These are phyloP conservation scores for Rhodomyrtus psidioides DNA, from an alignment of 441 rosid species.

Conservation along the genomic window DNA sequence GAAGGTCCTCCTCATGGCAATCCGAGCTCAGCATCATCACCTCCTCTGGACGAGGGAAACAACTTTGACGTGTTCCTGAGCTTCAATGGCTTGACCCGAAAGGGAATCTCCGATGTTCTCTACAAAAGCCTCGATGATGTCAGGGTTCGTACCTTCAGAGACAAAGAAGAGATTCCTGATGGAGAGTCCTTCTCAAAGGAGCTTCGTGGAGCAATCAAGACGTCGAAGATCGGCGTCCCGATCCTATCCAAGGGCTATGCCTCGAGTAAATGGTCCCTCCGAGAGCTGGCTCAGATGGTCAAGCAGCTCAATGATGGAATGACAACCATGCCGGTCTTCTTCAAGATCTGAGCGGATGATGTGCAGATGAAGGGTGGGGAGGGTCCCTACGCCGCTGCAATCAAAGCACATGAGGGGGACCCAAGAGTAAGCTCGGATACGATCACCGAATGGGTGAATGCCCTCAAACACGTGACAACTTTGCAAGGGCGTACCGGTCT, in stretches of 20 bases:
- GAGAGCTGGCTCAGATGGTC: neutral
- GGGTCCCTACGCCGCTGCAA: neutral
- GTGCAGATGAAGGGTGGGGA: neutral
- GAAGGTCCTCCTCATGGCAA: neutral
- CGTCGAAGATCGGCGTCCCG: neutral
- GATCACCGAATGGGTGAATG: rapidly evolving
- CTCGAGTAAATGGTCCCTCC: neutral
- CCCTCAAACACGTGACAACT: neutral
- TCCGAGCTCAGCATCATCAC: neutral
- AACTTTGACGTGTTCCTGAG: neutral
- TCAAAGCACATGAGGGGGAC: too few species aligned
- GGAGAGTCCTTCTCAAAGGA: neutral
- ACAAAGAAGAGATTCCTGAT: neutral
- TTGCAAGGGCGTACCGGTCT: neutral
- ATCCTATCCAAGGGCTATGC: neutral
- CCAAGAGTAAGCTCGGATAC: too few species aligned
- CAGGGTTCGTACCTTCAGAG: neutral
- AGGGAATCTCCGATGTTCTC: neutral
- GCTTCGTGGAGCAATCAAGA: neutral
- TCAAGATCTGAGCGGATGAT: neutral
- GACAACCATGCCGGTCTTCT: neutral
- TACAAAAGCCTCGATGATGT: neutral
- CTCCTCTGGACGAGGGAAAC: neutral
- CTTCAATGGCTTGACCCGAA: neutral
- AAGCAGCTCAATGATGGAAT: neutral